Conservation (phyloP, 306 rosid species). For the Rosa persica region DNA sequence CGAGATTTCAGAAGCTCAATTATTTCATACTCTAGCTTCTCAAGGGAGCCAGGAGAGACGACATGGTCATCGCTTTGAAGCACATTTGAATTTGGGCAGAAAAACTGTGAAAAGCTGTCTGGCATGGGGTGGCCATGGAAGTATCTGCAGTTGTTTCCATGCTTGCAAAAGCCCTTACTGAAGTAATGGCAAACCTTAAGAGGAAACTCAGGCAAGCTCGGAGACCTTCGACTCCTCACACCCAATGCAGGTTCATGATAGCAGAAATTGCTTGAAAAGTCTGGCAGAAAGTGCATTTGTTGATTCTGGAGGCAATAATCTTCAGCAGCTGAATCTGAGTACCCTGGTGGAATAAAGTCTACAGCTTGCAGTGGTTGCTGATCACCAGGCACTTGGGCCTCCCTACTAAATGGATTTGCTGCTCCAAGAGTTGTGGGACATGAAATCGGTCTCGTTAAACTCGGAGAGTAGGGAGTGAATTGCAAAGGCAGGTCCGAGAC, state of each 20-base stretch:
- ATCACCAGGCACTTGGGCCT: conserved; percentile 30
- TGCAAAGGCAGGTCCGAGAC: conserved; percentile 30
- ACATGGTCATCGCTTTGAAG: conserved; percentile 29
- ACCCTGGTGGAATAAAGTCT: conserved; percentile 29
- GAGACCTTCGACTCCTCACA: conserved; percentile 38
- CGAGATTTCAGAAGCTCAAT: conserved; percentile 47
- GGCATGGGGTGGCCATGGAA: conserved; percentile 34
- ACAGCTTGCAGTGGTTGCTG: conserved; percentile 25
- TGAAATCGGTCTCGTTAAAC: conserved; percentile 13
- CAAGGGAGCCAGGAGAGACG: conserved; percentile 33
- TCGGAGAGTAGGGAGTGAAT: conserved; percentile 24
- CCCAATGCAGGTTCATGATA: conserved; percentile 34
- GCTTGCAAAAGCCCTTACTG: conserved; percentile 50
- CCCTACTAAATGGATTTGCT: conserved; percentile 34
- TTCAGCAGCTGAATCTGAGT: conserved; percentile 26
- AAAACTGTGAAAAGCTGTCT: conserved; percentile 29
- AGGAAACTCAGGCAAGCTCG: conserved; percentile 45
- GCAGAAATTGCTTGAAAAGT: conserved; percentile 26
- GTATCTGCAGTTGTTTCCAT: conserved; percentile 46
- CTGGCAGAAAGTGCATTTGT: conserved; percentile 33
- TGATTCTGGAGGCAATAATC: conserved; percentile 30
- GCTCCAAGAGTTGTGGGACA: conserved; percentile 29
- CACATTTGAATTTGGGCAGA: conserved; percentile 24
- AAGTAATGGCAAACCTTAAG: conserved; percentile 46
- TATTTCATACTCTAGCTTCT: conserved; percentile 40